Percentiles rank a stretch among this genome's conserved stretches.
phyloP scores from a whole-genome alignment of 768 basidiomycete species.

The Amanita rubescens region DNA sequence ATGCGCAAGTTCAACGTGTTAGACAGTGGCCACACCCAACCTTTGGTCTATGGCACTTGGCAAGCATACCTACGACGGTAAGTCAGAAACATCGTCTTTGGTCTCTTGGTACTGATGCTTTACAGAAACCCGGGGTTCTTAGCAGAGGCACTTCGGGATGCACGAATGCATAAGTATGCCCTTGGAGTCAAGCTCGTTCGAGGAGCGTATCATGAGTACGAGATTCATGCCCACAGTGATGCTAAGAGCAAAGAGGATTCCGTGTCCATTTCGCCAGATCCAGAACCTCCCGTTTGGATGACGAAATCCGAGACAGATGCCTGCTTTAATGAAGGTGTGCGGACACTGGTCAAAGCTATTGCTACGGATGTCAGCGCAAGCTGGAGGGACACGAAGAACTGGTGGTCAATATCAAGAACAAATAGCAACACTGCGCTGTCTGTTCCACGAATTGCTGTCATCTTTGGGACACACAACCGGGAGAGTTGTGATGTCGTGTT shows the following conservation, averaged over 20 bases:
- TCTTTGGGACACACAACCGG: constrained; percentile 89
- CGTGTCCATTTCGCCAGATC: constrained; percentile 50
- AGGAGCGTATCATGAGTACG: constrained; percentile 85
- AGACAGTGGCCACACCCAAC: constrained; percentile 28
- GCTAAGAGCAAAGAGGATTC: constrained; percentile 14
- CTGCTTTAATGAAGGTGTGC: constrained; percentile 60
- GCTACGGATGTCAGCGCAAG: constrained; percentile 30
- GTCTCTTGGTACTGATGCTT: neutral
- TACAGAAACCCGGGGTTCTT: constrained; percentile 65
- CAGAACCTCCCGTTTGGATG: constrained; percentile 59
- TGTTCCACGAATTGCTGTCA: constrained; percentile 41
- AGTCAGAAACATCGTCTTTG: constrained; percentile 8
- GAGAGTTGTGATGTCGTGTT: constrained; percentile 56
- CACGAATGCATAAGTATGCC: constrained; percentile 57
- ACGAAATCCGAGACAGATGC: constrained; percentile 66
- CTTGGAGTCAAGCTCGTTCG: constrained; percentile 90
- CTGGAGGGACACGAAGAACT: neutral
- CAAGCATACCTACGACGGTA: constrained; percentile 83
- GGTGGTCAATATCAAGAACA: neutral
- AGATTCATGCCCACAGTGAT: constrained; percentile 43
- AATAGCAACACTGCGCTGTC: neutral
- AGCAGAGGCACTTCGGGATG: constrained; percentile 53
- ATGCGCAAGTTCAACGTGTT: constrained; percentile 73
- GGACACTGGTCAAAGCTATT: constrained; percentile 48
- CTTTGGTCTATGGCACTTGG: constrained; percentile 78